phyloP scores from a whole-genome alignment of 2,329 filamentous ascomycete species.

The Penicillium sp. region DNA sequence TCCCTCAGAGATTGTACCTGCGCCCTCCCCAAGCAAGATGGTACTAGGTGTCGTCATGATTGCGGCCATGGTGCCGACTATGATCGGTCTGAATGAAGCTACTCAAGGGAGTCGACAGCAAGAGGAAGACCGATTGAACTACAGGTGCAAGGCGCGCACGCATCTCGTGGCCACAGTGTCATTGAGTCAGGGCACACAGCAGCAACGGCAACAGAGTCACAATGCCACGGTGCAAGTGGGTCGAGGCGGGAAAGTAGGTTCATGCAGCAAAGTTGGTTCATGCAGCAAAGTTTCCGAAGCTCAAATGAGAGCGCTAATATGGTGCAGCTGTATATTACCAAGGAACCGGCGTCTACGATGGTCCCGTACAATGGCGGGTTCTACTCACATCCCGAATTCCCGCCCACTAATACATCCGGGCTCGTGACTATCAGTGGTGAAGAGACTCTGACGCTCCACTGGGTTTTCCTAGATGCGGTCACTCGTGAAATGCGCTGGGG shows the following conservation, averaged over 20 bases:
- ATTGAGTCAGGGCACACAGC: slow-evolving; percentile 17
- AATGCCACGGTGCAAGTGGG: slow-evolving; percentile 23
- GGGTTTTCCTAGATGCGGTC: slow-evolving; percentile 25
- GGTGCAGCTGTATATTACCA: slow-evolving; percentile 23
- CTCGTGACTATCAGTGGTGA: slow-evolving; percentile 25
- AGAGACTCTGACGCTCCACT: slow-evolving; percentile 21
- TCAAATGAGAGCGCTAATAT: neutral
- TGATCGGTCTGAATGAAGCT: slow-evolving; percentile 27
- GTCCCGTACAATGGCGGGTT: slow-evolving; percentile 24
- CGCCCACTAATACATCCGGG: slow-evolving; percentile 22
- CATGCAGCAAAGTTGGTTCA: too few relatives aligned
- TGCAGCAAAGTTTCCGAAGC: neutral
- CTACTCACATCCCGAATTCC: slow-evolving; percentile 25
- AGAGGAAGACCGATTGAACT: slow-evolving; percentile 18
- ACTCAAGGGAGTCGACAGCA: slow-evolving; percentile 20
- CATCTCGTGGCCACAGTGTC: slow-evolving; percentile 23
- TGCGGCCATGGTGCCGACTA: slow-evolving; percentile 26
- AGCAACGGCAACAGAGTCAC: slow-evolving; percentile 20
- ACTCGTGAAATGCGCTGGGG: slow-evolving; percentile 27
- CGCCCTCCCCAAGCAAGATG: slow-evolving; percentile 17
- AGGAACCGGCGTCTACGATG: slow-evolving; percentile 15
- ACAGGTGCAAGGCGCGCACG: slow-evolving; percentile 20
- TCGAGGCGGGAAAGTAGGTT: slow-evolving; percentile 20
- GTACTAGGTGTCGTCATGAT: slow-evolving; percentile 26
- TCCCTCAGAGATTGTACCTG: neutral